Base-by-base conservation (phyloP, 352 stramenopile species). In the Elongisporangium anandrum region DNA sequence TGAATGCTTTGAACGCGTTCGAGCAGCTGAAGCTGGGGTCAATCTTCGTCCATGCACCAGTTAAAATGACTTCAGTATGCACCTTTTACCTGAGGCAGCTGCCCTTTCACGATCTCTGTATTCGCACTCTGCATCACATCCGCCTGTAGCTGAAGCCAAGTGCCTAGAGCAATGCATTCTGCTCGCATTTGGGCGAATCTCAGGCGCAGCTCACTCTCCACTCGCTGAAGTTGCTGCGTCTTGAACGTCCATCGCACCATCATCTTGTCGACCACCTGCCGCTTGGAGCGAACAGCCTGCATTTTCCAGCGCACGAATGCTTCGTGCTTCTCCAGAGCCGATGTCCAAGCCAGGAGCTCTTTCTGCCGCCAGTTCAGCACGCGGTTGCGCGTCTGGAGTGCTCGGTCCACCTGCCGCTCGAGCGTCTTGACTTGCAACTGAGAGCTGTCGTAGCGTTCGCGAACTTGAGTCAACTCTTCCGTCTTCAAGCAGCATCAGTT, bases 321-420 rank as follows among this genome's bases (percentile, higher is more conserved):
- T 1, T 12, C 10, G 20, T 61, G 56, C 21, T 51, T 24, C 26
- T 56, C 19, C 56, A 49, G 54, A 21, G 19, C 2, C 4, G 20
- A 15, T n/a, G 24, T 54, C 7, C 49, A 29, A n/a, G 1, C 6
- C 5, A n/a, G 7, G 4, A 61, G 22, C 4, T 56, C 41, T 10
- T 56, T 55, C 50, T 63, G 66, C 57, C 59, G 66, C 73, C 73
- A 85, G 2, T 49, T 34, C 5, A 85, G 34, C 29, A 57, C 64
- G 45, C 73, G 65, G 57, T 79, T 79, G 50, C 70, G 65, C 19
- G 59, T 79, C 53, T 72, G 45, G 5, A 75, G 1, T 19, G 62
- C 57, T 19, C 24, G 61, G 39, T 67, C 60, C 4, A 76, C 17
- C 3, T 52, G 39, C 45, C 52, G 58, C 26, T 70, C 52, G 15